These are phyloP conservation scores for Pterocarpus macrocarpus DNA, from an alignment of 306 rosid species.

Conservation along the genomic window DNA sequence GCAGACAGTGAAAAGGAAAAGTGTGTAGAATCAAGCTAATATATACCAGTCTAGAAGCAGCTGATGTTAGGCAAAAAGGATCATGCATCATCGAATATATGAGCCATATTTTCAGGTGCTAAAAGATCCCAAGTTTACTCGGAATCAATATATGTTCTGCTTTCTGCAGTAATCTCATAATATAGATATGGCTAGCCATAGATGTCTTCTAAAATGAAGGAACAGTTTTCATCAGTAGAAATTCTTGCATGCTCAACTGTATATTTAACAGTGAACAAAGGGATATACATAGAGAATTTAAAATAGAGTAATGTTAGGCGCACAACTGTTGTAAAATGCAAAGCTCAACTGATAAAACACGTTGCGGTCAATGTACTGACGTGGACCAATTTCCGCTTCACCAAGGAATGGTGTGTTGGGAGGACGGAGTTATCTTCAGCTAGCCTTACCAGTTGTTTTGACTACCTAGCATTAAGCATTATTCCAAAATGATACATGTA, in stretches of 20 bases:
- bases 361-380: slow-evolving; percentile 13
- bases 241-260: background rate
- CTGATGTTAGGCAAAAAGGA: too few species aligned
- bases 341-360: background rate
- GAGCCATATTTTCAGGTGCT: background rate
- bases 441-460: slow-evolving; percentile 8
- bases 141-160: background rate
- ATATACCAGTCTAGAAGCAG: too few species aligned
- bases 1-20: background rate
- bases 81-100: too few species aligned
- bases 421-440: slow-evolving; percentile 25
- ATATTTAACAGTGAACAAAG: background rate
- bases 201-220: too few species aligned
- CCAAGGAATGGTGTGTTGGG: slow-evolving; percentile 13
- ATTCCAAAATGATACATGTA: background rate
- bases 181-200: background rate
- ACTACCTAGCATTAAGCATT: background rate
- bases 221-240: too few species aligned
- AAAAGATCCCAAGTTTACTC: background rate
- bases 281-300: background rate
- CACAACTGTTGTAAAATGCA: background rate
- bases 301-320: background rate
- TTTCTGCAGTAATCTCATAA: background rate
- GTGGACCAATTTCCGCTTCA: slow-evolving; percentile 38
- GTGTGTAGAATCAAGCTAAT: too few species aligned